phyloP scores from a whole-genome alignment of 2,329 filamentous ascomycete species.

The Fusarium graminum region DNA sequence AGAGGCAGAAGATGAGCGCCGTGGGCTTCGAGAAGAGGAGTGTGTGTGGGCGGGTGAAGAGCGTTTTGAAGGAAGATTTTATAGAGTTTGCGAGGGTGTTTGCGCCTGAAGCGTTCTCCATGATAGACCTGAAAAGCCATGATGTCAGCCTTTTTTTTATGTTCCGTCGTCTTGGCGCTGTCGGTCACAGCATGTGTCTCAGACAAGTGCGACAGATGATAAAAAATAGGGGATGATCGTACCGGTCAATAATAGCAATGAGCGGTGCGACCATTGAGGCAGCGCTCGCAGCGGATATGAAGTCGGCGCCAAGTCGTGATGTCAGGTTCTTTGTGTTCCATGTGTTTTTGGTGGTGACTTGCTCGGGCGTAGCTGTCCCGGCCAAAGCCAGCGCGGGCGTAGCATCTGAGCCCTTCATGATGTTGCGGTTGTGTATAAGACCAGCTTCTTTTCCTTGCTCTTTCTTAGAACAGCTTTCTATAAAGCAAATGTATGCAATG shows the following conservation, averaged over 20 bases:
- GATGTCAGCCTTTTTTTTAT: conserved; percentile 23
- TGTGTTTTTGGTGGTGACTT: conserved; percentile 36
- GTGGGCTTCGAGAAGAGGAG: conserved; percentile 76
- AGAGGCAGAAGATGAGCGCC: conserved; percentile 78
- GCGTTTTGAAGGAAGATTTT: conserved; percentile 66
- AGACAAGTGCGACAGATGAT: neutral
- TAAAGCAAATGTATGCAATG: neutral
- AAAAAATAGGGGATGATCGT: conserved; percentile 31
- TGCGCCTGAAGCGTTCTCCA: conserved; percentile 83
- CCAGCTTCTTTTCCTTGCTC: neutral
- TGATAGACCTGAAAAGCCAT: conserved; percentile 70
- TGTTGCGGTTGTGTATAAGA: neutral
- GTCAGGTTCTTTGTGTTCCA: conserved; percentile 85
- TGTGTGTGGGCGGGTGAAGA: conserved; percentile 71
- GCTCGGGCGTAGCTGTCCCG: conserved; percentile 39
- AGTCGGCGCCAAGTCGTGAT: conserved; percentile 75
- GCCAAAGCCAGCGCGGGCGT: conserved; percentile 38
- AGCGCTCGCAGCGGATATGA: conserved; percentile 76
- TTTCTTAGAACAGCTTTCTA: neutral
- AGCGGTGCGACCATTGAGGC: conserved; percentile 83
- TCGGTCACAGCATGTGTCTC: conserved; percentile 6
- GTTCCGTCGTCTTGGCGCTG: conserved; percentile 13
- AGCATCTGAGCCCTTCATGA: conserved; percentile 35
- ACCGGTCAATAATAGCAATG: conserved; percentile 91
- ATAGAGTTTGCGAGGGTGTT: conserved; percentile 71